Evolutionary conservation across 805 yeast species (phyloP), one percentile per base, ranked within the genome.

Genomic region (Hanseniaspora nectarophila): DNA sequence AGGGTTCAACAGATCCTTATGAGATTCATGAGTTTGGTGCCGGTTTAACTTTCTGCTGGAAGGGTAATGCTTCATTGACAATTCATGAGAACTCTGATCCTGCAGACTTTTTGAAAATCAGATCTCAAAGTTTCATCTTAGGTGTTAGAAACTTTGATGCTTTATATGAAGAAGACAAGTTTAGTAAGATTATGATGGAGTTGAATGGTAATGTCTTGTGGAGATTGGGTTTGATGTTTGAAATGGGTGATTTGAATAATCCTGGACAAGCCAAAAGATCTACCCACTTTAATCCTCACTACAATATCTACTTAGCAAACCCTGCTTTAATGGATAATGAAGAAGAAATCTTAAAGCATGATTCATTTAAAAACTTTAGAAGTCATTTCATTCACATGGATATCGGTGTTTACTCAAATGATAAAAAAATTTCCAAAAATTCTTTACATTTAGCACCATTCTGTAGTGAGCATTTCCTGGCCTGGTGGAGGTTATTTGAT

Each of bases 401-500:
- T 2, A 61, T 69, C 48, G 70, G 70, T 6, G 65, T 68, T 23
- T 60, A 56, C 45, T 63, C 70, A 13, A 58, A 57, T 7, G 55
- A 56, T 55, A 73, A 55, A 62, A 68, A 53, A 64, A 65, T 53
- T 3, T 64, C 73, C n/a, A 72, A 75, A 54, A 88, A 87, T 62
- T 70, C 85, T 5, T 72, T 82, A 4, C 86, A 87, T 61, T 65
- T 88, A 48, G 75, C 87, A 2, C 95, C 95, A 0, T 70, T 72
- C n/a, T 71, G 80, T 0, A 70, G 86, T 55, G 59, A 68, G 1
- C 90, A 82, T 57, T 87, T 88, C 65, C 73, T 77, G 56, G 65
- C 65, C 10, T 89, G 97, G 97, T 87, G 95, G 94, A 67, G 70
- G 33, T 71, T 83, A 55, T 88, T 88, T 63, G 74, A 78, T 34